Evolutionary conservation across 1,139 yeast species (phyloP), one percentile per base, ranked within the genome.

Genomic region (Taphrina pruni): DNA sequence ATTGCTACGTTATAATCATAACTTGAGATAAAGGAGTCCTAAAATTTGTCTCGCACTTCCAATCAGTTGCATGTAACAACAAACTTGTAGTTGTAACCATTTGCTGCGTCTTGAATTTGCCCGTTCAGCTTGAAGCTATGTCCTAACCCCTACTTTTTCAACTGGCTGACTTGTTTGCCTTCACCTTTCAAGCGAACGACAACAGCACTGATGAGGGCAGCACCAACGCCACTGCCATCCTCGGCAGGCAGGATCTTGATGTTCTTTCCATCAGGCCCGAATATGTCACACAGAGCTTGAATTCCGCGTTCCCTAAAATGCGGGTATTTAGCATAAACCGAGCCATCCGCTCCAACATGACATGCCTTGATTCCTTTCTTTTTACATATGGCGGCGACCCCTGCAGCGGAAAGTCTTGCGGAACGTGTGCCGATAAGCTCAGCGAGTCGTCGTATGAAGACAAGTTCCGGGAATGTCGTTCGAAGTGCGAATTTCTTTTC

Each of bases 201-300:
- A 17, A 64, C 67, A 14, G 98, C 97, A 69, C 98, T 97, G 80
- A 93, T 93, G 75, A 94, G 85, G 65, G 98, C 99, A 69, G 98
- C 98, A 77, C 98, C 98, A 57, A 90, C 98, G 81, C 98, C 99
- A 69, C 96, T 88, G 75, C 99, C 99, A 81, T 94, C 99, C 81
- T 93, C 97, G 73, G 99, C 98, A 70, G 93, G 89, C 55, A 89
- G 90, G 75, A 93, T 85, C 73, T 83, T 80, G 77, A 94, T 86
- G 73, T 97, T 97, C 77, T 89, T 90, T 73, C 87, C 86, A 73
- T 81, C 77, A 69, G 80, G 79, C 74, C 84, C 94, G 78, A 92
- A 90, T 74, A 94, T 90, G 77, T 92, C 98, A 79, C 88, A 87
- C 77, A 94, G 85, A 70, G 91, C 97, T 77, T 85, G 84, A 66